Base-by-base conservation (phyloP, 1,139 yeast species). In the Chernovozyma aurita region DNA sequence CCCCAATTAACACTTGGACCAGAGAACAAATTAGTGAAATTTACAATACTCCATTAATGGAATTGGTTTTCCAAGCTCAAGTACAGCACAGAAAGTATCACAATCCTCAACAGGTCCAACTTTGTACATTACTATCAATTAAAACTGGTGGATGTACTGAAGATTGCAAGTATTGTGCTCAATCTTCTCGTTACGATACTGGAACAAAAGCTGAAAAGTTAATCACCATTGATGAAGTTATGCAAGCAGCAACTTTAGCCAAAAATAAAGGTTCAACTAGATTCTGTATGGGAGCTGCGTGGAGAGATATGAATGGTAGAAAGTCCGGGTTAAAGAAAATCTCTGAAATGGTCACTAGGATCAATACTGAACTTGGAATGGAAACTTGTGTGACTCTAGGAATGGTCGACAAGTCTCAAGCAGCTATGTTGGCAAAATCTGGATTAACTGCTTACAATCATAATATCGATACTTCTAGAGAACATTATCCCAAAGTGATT, bases 271-370 rank as follows among this genome's bases (percentile, higher is more conserved):
- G 92, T 0, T 75, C 84, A 0, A 84, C 94, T 0, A 65, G 95
- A 42, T 84, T 84, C 51, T 84, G 95, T 53, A 78, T 84, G 81
- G 95, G 94, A 31, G 87, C 92, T 11, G 95, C 94, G 1, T 85
- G 92, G 92, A 70, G 95, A 53, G 92, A 83, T 43, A 84, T 85
- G 94, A 65, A 68, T 32, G 94, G 94, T 8, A 65, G 94, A 34
- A 84, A 82, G 53, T 73, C 79, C 18, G 87, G 84, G 0, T 55
- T 84, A 43, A 75, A 70, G 43, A 74, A 67, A 46, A 80, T 84
- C 39, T 65, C 78, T 15, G 73, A 76, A 37, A 83, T 84, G 92
- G 81, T 84, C 18, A 55, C 65, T 18, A 73, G 64, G 40, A 81
- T 84, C 37, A 79, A 81, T 48, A 50, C 57, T 32, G 82, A 76